A percentile compares a stretch with the other conserved stretches of the same genome.
These are phyloP conservation scores for Gloeophyllum trabeum DNA, from an alignment of 768 basidiomycete species.

Conservation along the genomic window DNA sequence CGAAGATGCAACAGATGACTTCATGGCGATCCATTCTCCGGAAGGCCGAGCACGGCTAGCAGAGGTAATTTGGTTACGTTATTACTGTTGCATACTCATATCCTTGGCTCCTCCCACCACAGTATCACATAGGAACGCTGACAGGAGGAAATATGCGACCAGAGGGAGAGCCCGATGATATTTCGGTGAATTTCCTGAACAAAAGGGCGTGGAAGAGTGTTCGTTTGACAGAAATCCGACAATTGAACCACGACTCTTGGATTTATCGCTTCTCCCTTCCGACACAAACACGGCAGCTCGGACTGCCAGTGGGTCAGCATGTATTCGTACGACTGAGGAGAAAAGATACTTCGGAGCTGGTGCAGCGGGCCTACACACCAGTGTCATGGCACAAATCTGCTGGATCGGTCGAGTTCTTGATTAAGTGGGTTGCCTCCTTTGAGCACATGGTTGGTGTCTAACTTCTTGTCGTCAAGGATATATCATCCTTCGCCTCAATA, in stretches of 20 bases:
- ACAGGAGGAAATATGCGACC: not conserved
- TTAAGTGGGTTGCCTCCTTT: constrained; percentile 29
- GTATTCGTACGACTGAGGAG: constrained; percentile 36
- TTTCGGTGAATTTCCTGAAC: constrained; percentile 35
- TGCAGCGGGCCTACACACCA: constrained; percentile 52
- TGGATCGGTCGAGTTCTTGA: constrained; percentile 39
- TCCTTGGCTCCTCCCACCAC: constrained; percentile 4
- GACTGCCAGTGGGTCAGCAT: constrained; percentile 50
- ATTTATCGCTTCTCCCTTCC: constrained; percentile 39
- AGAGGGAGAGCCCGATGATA: constrained; percentile 5
- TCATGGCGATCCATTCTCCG: constrained; percentile 49
- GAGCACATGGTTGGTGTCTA: not conserved
- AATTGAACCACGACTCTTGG: constrained; percentile 36
- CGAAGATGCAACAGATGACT: constrained; percentile 53
- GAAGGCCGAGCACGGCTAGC: constrained; percentile 34
- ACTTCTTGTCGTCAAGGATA: constrained; percentile 19
- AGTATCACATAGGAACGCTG: constrained; percentile 42
- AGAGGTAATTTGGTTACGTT: constrained; percentile 15
- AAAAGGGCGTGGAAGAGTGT: constrained; percentile 37
- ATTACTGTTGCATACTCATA: not conserved
- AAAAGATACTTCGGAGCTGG: constrained; percentile 25
- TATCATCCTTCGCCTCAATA: constrained; percentile 27
- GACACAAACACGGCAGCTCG: constrained; percentile 27
- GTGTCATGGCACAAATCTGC: constrained; percentile 29
- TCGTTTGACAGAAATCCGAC: constrained; percentile 22